These are phyloP conservation scores for Zopfia rhizophila DNA, from an alignment of 2,329 filamentous ascomycete genomes.

Conservation along the genomic window DNA sequence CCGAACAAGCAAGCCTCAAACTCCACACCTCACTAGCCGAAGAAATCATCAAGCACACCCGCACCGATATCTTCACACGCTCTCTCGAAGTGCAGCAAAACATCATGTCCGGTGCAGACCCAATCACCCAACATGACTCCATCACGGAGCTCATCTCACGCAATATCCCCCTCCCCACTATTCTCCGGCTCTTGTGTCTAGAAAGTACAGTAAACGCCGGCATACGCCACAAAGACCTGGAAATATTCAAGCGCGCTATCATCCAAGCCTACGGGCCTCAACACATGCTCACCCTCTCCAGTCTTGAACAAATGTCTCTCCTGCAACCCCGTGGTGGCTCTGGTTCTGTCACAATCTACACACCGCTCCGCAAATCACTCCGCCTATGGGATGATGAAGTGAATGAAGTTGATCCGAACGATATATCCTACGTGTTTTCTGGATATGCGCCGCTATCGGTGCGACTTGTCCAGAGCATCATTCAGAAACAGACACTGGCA, in stretches of 20 bases:
- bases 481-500: constrained; percentile 86
- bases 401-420: constrained; percentile 91
- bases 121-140: constrained; percentile 85
- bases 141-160: constrained; percentile 96
- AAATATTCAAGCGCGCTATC: constrained; percentile 87
- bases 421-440: constrained; percentile 97
- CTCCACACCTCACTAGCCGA: constrained; percentile 92
- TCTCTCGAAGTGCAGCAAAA: constrained; percentile 95
- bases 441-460: constrained; percentile 95
- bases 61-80: constrained; percentile 87
- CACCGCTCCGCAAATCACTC: constrained; percentile 84
- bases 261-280: constrained; percentile 95
- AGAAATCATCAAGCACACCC: constrained; percentile 93
- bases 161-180: constrained; percentile 80
- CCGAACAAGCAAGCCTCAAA: constrained; percentile 92
- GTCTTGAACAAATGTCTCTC: constrained; percentile 88
- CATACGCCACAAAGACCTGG: constrained; percentile 86
- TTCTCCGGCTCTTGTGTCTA: constrained; percentile 86
- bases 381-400: constrained; percentile 95
- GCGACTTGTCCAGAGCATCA: constrained; percentile 87
- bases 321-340: constrained; percentile 69
- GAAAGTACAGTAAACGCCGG: constrained; percentile 92
- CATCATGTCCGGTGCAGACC: constrained; percentile 88
- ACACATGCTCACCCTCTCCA: constrained; percentile 87
- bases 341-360: constrained; percentile 79